Evolutionary conservation across 768 basidiomycete species (phyloP), one percentile per base, ranked within the genome.

Genomic region (Ephemerocybe angulata): DNA sequence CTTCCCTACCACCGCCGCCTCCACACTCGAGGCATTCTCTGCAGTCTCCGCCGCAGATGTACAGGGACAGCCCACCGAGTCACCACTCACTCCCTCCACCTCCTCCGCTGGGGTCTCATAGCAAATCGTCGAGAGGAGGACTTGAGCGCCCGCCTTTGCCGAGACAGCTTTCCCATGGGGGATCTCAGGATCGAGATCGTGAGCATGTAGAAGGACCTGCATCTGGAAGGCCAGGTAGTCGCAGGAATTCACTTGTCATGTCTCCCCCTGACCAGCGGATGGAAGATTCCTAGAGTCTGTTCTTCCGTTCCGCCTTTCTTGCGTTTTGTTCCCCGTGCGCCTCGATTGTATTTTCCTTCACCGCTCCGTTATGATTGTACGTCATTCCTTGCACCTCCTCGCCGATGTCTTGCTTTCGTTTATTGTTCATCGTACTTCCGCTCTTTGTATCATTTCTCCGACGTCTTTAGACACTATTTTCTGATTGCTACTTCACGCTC

Each of bases 171-270:
- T 71, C 68, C 12, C 48, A 57, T 55, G 17, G 55, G 52, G 44
- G 56, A 27, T 38, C 52, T 22, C 41, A 52, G 13, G 62, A 57
- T 19, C 61, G 61, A 35, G 58, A 62, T 33, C 55, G 63, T 25
- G 64, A 66, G 38, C 54, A 52, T 25, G 61, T 64, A 27, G 53
- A 47, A 17, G 28, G 53, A 15, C 30, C 48, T 43, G 30, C 49
- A 53, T 54, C 52, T 30, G 48, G 60, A 64, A 61, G 63, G 27
- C 54, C 57, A 17, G 70, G 61, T 38, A 72, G 72, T 61, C 67
- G 72, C 43, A 62, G 74, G 50, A 70, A 71, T 50, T 73, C 74
- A n/a, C 59, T 72, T 25, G 62, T 65, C 41, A 70, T 73, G 73
- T 63, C 69, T 7, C 66, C 68, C 27, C 68, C 70, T 12, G 71